phyloP scores from a whole-genome alignment of 805 yeast species.

The Schwanniomyces yamadae region DNA sequence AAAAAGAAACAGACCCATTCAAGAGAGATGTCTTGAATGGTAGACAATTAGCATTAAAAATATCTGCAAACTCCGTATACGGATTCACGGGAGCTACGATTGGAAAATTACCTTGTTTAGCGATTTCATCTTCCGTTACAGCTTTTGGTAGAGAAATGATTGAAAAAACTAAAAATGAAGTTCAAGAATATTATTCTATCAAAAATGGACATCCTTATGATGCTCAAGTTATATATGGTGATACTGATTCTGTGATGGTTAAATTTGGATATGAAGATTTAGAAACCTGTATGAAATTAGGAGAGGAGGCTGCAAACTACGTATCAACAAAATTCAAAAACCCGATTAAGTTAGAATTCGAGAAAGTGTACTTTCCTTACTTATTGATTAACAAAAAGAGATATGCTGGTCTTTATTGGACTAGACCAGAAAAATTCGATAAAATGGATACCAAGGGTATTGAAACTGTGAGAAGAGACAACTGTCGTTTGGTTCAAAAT shows the following conservation, averaged over 20 bases:
- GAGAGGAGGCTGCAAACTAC: slow-evolving; percentile 88
- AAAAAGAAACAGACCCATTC: slow-evolving; percentile 92
- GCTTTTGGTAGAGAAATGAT: slow-evolving; percentile 97
- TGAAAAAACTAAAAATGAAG: slow-evolving; percentile 83
- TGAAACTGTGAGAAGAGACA: slow-evolving; percentile 97
- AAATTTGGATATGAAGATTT: slow-evolving; percentile 85
- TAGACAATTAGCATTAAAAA: slow-evolving; percentile 92
- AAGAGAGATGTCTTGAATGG: slow-evolving; percentile 92
- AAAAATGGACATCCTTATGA: slow-evolving; percentile 82
- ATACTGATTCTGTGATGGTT: slow-evolving; percentile 99
- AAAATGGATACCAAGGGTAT: slow-evolving; percentile 98
- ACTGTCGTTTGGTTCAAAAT: slow-evolving; percentile 90
- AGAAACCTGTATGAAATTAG: slow-evolving; percentile 82
- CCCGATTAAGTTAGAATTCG: slow-evolving; percentile 95
- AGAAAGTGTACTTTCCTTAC: slow-evolving; percentile 94
- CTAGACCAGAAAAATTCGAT: slow-evolving; percentile 85
- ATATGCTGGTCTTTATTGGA: slow-evolving; percentile 97
- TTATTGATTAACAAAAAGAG: slow-evolving; percentile 91
- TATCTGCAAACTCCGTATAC: slow-evolving; percentile 96
- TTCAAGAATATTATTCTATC: slow-evolving; percentile 74
- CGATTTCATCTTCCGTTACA: slow-evolving; percentile 93
- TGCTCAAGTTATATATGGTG: slow-evolving; percentile 94
- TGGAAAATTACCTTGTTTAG: slow-evolving; percentile 94
- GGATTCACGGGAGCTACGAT: slow-evolving; percentile 99
- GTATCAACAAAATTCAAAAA: slow-evolving; percentile 77